These are phyloP conservation scores for Botrytis paeoniae DNA, from an alignment of 2,329 filamentous ascomycete species.

Conservation along the genomic window DNA sequence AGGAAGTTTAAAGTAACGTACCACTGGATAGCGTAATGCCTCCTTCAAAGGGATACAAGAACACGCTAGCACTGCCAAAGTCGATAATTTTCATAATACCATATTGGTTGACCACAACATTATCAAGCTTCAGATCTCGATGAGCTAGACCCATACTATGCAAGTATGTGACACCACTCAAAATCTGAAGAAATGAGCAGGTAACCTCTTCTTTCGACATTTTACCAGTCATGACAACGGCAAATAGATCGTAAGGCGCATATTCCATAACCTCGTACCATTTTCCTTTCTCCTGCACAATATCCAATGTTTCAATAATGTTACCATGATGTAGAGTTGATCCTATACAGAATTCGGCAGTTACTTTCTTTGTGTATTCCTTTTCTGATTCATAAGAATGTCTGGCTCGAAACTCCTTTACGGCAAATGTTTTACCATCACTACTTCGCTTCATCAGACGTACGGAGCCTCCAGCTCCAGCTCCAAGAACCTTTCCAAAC, in stretches of 20 bases:
- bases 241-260: slow-evolving; percentile 91
- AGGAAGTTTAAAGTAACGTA: slow-evolving; percentile 45
- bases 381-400: slow-evolving; percentile 92
- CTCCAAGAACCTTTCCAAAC: slow-evolving; percentile 88
- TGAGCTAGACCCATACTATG: slow-evolving; percentile 95
- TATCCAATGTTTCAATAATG: slow-evolving; percentile 96
- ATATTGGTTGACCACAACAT: slow-evolving; percentile 92
- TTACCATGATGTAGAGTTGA: slow-evolving; percentile 97
- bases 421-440: slow-evolving; percentile 90
- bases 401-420: slow-evolving; percentile 91
- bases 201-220: slow-evolving; percentile 90
- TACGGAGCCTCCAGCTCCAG: slow-evolving; percentile 91
- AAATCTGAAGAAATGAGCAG: slow-evolving; percentile 89
- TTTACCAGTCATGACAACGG: slow-evolving; percentile 97
- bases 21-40: slow-evolving; percentile 78
- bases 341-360: slow-evolving; percentile 96
- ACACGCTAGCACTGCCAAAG: slow-evolving; percentile 95
- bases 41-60: slow-evolving; percentile 94
- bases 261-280: slow-evolving; percentile 99
- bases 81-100: slow-evolving; percentile 99
- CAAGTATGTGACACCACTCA: slow-evolving; percentile 90
- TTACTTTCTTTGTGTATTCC: slow-evolving; percentile 97
- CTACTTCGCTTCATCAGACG: slow-evolving; percentile 90
- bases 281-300: slow-evolving; percentile 86
- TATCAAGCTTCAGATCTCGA: slow-evolving; percentile 93